These are phyloP conservation scores for Myrica gale DNA, from an alignment of 306 rosid genomes.

Conservation along the genomic window DNA sequence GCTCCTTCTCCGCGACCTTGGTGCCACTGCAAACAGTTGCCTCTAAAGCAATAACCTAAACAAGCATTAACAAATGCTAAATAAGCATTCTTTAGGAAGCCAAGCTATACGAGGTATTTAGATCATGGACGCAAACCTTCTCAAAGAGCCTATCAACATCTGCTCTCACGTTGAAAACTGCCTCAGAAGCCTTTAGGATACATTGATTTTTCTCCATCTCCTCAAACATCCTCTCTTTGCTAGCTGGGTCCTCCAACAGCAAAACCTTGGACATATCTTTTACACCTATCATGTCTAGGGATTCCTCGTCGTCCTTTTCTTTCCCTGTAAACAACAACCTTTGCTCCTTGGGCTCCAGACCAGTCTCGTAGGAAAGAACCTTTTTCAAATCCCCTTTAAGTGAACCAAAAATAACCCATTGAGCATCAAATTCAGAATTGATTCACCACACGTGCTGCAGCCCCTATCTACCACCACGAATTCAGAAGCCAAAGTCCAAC, in stretches of 20 bases:
- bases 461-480: neutral
- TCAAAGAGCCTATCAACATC: conserved; percentile 60
- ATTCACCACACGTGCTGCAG: neutral
- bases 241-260: conserved; percentile 71
- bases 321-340: conserved; percentile 62
- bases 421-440: conserved; percentile 24
- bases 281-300: conserved; percentile 65
- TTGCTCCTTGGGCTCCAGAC: conserved; percentile 63
- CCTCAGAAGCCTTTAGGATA: conserved; percentile 41
- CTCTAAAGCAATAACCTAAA: conserved; percentile 57
- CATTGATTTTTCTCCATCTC: conserved; percentile 48
- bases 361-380: conserved; percentile 46
- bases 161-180: conserved; percentile 41
- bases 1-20: conserved; percentile 48
- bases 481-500: conserved; percentile 21
- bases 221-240: conserved; percentile 57
- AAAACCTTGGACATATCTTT: conserved; percentile 61
- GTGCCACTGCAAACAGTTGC: conserved; percentile 31
- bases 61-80: conserved; percentile 4
- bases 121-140: conserved; percentile 42
- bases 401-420: conserved; percentile 12
- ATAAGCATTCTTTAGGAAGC: neutral
- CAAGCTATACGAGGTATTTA: neutral
- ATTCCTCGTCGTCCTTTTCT: conserved; percentile 66
- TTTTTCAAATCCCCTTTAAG: conserved; percentile 62